Percentiles rank a stretch among this genome's conserved stretches.
Conservation (phyloP, 768 basidiomycete genomes). For the Flagelloscypha sp. region DNA sequence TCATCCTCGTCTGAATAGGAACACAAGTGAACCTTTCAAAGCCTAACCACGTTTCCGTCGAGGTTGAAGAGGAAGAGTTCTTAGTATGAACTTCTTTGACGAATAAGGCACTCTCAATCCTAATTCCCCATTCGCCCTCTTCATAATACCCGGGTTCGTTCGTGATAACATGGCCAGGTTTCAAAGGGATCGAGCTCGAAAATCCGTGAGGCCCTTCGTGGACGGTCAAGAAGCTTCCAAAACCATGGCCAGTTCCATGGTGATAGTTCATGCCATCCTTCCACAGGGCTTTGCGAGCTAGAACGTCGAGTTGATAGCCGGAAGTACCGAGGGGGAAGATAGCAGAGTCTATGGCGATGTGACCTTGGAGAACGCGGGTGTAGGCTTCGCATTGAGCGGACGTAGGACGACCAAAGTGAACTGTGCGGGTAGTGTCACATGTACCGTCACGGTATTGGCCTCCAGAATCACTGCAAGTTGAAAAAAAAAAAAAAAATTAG, state of each 20-base stretch:
- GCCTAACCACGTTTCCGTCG: constrained; percentile 75
- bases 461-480: constrained; percentile 75
- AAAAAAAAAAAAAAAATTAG: constrained; percentile 10
- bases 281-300: constrained; percentile 86
- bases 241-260: constrained; percentile 90
- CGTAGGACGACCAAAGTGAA: constrained; percentile 86
- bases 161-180: constrained; percentile 84
- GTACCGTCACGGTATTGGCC: constrained; percentile 89
- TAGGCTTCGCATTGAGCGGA: constrained; percentile 83
- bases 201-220: constrained; percentile 84
- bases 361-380: constrained; percentile 92
- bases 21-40: constrained; percentile 93
- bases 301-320: constrained; percentile 74
- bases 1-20: constrained; percentile 87
- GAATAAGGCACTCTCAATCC: constrained; percentile 80
- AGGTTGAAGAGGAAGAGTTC: constrained; percentile 29
- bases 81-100: constrained; percentile 60
- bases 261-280: constrained; percentile 78
- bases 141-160: constrained; percentile 92
- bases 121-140: constrained; percentile 78
- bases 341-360: constrained; percentile 89
- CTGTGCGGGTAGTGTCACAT: constrained; percentile 72
- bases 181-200: constrained; percentile 56
- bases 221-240: constrained; percentile 80
- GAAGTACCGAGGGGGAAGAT: constrained; percentile 89